phyloP scores from a whole-genome alignment of 1,284 basidiomycete species.

The Ustilago esculenta region DNA sequence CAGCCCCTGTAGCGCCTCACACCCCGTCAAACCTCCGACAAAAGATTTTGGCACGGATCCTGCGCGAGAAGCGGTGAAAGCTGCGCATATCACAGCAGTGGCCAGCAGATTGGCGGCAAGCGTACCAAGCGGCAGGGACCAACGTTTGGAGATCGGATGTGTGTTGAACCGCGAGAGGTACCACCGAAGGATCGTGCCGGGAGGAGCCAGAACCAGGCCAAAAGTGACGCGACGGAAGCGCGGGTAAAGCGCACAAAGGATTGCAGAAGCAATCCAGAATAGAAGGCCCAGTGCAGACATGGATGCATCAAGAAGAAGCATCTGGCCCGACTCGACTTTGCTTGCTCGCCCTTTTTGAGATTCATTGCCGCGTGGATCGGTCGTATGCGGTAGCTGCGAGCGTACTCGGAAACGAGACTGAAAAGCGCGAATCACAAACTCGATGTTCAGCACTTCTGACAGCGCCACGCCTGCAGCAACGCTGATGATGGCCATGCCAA shows the following conservation, averaged over 20 bases:
- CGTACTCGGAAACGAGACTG: not conserved
- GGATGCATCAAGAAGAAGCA: conserved; percentile 11
- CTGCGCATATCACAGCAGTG: conserved; percentile 39
- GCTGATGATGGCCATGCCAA: conserved; percentile 53
- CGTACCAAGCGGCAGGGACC: conserved; percentile 78
- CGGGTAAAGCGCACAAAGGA: conserved; percentile 78
- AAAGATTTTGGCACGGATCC: conserved; percentile 14
- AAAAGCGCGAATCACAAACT: not conserved
- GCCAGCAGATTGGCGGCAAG: conserved; percentile 85
- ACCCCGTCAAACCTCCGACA: conserved; percentile 31
- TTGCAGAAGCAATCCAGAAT: conserved; percentile 72
- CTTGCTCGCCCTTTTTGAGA: not conserved
- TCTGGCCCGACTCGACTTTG: conserved; percentile 1
- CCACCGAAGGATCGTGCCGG: conserved; percentile 87
- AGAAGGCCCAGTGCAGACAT: conserved; percentile 45
- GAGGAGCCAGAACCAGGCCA: conserved; percentile 87
- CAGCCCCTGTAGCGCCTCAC: conserved; percentile 68
- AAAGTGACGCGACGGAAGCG: conserved; percentile 85
- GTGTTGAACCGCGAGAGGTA: conserved; percentile 77
- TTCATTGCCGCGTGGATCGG: no score
- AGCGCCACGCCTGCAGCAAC: conserved; percentile 47
- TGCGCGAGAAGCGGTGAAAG: conserved; percentile 44
- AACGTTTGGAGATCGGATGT: conserved; percentile 73
- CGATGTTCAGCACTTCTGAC: conserved; percentile 21
- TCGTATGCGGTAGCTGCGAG: not conserved